Conservation (phyloP, 345 rosid species). For the Dipteronia sinensis region DNA sequence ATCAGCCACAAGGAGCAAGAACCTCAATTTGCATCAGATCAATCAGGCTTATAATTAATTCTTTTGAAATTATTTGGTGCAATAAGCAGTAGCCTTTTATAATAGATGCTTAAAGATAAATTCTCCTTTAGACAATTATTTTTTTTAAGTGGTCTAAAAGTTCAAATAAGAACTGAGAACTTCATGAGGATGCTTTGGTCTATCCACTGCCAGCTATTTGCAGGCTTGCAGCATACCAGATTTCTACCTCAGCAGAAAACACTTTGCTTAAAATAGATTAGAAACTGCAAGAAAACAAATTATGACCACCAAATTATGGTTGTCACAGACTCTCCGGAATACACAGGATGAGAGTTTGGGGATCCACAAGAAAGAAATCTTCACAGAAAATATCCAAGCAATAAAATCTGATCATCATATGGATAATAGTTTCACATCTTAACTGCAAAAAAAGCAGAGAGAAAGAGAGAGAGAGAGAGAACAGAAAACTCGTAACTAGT, state of each 20-base stretch:
- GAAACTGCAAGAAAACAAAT: neutral
- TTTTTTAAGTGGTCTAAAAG: neutral
- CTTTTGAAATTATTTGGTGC: neutral
- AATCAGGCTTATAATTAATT: neutral
- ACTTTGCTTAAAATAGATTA: neutral
- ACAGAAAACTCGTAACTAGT: neutral
- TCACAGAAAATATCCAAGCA: neutral
- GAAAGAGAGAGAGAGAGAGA: neutral
- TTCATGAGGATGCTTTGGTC: neutral
- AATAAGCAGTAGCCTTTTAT: neutral
- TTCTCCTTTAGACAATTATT: neutral
- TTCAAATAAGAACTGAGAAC: neutral
- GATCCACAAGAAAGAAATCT: neutral
- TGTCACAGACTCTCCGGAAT: neutral
- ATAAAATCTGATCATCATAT: neutral
- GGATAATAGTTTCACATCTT: neutral
- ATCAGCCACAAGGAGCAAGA: neutral
- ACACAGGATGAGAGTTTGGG: neutral
- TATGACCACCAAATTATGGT: neutral
- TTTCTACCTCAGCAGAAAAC: neutral
- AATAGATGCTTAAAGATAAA: neutral
- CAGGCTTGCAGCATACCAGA: neutral
- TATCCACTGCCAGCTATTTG: neutral
- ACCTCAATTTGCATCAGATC: neutral
- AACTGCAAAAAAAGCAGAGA: neutral